A percentile compares a stretch with the other conserved stretches of the same genome.
phyloP scores from a whole-genome alignment of 345 rosid genomes.

The Lepidium aucheri region DNA sequence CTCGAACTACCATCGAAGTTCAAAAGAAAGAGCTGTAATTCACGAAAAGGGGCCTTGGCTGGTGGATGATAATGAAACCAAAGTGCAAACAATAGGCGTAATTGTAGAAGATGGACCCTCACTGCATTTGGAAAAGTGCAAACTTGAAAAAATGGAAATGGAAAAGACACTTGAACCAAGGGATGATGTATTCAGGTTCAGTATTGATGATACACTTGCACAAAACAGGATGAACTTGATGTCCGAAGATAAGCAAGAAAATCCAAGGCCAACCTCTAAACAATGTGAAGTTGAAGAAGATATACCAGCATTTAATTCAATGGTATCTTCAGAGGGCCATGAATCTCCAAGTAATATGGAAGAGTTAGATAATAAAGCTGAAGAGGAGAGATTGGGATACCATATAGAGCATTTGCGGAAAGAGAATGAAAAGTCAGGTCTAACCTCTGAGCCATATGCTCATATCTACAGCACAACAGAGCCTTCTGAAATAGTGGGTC shows the following conservation, averaged over 20 bases:
- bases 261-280: slow-evolving; percentile 20
- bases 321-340: neutral
- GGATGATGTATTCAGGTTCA: slow-evolving; percentile 9
- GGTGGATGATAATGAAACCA: slow-evolving; percentile 4
- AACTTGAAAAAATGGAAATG: neutral
- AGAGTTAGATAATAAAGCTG: neutral
- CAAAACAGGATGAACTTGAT: slow-evolving; percentile 12
- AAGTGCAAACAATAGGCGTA: neutral
- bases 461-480: slow-evolving; percentile 7
- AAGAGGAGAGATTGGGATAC: neutral
- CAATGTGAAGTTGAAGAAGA: slow-evolving; percentile 13
- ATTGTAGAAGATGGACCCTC: neutral
- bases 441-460: slow-evolving; percentile 19
- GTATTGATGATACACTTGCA: slow-evolving; percentile 11
- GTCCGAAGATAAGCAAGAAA: slow-evolving; percentile 23
- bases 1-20: neutral
- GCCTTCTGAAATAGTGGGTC: slow-evolving; percentile 23
- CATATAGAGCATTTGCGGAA: neutral
- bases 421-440: slow-evolving; percentile 2
- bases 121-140: neutral
- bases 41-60: neutral
- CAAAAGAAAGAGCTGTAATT: neutral
- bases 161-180: slow-evolving; percentile 5
- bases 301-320: neutral
- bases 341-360: slow-evolving; percentile 7